phyloP scores from a whole-genome alignment of 208 protist genomes.

The Leishmania tropica region DNA sequence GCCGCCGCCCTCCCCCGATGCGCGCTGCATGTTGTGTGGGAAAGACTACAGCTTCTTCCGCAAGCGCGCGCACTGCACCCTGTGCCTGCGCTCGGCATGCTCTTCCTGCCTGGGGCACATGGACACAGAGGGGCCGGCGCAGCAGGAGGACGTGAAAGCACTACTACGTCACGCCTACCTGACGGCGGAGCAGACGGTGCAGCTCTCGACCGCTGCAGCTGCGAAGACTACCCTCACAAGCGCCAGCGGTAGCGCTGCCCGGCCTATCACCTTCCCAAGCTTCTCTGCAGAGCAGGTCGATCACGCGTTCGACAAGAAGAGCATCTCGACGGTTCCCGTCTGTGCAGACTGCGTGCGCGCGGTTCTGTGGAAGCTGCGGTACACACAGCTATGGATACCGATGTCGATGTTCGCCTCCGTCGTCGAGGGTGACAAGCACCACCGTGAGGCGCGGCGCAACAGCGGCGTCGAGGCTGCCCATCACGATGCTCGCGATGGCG shows the following conservation, averaged over 20 bases:
- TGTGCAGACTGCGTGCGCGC: constrained; percentile 73
- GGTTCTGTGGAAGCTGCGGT: constrained; percentile 46
- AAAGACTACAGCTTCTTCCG: constrained; percentile 82
- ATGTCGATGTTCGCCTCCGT: constrained; percentile 53
- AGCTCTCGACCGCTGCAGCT: constrained; percentile 15
- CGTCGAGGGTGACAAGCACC: constrained; percentile 25
- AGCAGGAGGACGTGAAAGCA: constrained; percentile 40
- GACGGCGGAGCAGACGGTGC: constrained; percentile 24
- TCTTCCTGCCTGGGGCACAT: constrained; percentile 62
- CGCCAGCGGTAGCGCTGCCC: neutral
- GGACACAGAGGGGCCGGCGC: constrained; percentile 35
- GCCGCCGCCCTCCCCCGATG: constrained; percentile 7
- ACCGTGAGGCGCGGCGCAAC: constrained; percentile 8
- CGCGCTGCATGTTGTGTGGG: constrained; percentile 58
- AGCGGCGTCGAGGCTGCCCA: neutral
- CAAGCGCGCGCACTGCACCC: constrained; percentile 49
- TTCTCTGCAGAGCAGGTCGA: constrained; percentile 24
- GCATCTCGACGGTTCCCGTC: constrained; percentile 34
- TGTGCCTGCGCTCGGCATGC: constrained; percentile 71
- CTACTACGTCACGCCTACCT: constrained; percentile 31
- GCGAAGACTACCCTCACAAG: constrained; percentile 1
- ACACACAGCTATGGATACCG: constrained; percentile 75
- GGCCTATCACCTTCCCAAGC: constrained; percentile 20
- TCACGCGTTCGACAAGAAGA: constrained; percentile 24
- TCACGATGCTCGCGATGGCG: neutral